A percentile compares a stretch with the other conserved stretches of the same genome.
Evolutionary conservation across 371 early-diverging fungal species (phyloP).

Genomic region (Mortierella sp.): DNA sequence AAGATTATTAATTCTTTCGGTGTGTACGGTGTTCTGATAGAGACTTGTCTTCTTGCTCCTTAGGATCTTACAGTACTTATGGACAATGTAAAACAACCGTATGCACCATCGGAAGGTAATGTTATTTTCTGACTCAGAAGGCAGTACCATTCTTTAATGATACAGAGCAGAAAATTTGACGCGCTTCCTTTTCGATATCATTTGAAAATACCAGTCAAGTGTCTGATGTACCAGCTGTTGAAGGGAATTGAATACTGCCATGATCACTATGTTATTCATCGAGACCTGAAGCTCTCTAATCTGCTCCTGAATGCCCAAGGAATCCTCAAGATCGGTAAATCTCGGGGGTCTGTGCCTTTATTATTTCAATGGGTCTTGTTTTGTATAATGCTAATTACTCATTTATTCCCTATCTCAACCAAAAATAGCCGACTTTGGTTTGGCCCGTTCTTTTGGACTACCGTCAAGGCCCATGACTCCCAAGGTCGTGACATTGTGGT

Average conservation of each 20-base stretch:
- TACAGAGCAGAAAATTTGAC: not conserved
- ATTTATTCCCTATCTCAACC: not conserved
- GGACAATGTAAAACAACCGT: slow-evolving; percentile 69
- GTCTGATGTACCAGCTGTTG: slow-evolving; percentile 82
- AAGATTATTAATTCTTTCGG: not conserved
- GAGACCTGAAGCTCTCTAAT: slow-evolving; percentile 92
- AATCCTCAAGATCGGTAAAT: slow-evolving; percentile 81
- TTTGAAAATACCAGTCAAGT: slow-evolving; percentile 70
- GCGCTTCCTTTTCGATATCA: not conserved
- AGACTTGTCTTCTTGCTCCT: not conserved
- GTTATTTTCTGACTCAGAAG: not conserved
- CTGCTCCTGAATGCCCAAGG: slow-evolving; percentile 78
- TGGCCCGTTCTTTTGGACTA: slow-evolving; percentile 79
- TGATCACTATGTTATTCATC: slow-evolving; percentile 77
- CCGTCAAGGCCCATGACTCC: slow-evolving; percentile 87
- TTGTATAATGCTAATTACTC: slow-evolving; percentile 4
- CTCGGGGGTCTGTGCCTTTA: not conserved
- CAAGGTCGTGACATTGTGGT: slow-evolving; percentile 96
- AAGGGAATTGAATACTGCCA: slow-evolving; percentile 85
- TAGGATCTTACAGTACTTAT: slow-evolving; percentile 76
- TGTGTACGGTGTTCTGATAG: not conserved
- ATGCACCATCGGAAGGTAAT: slow-evolving; percentile 69
- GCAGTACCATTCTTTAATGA: not conserved
- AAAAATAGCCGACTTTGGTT: slow-evolving; percentile 85
- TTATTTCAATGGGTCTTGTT: slow-evolving; percentile 4